Base-by-base conservation (phyloP, 1,139 yeast genomes). In the Kurtzmaniella quercitrusa region DNA sequence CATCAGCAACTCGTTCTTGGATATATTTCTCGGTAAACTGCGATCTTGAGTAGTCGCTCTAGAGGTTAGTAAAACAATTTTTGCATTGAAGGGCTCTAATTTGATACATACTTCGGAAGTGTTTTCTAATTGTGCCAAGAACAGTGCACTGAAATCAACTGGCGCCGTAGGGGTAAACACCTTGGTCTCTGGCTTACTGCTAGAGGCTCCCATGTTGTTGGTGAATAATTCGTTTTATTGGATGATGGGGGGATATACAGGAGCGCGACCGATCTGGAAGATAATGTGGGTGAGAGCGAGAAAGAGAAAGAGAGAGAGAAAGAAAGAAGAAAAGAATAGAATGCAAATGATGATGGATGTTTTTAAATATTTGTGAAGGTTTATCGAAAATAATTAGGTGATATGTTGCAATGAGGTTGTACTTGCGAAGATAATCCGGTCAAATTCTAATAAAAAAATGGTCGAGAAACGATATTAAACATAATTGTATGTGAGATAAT, bases 11-110 rank as follows among this genome's bases (percentile, higher is more conserved):
- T 56, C 84, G 74, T 43, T 85, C 85, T 61, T 89, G 91, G 46
- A 91, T 78, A 55, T 80, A 81, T 59, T 80, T 82, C 48, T 87
- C 93, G 15, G 88, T 77, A 58, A 82, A 77, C 60, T 88, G 96
- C 40, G 84, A 75, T 56, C 96, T 81, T 16, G 95, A 79, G 60
- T 80, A 86, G 60, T 89, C 91, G 7, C 94, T 80, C 72, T 72
- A 48, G 5, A 19, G 16, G 66, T 61, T 61, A 62, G 64, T 61
- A 54, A 20, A 20, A 26, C n/a, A n/a, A n/a, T n/a, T n/a, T n/a
- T n/a, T n/a, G n/a, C n/a, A n/a, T n/a, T n/a, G 30, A 26, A 9
- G 12, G 12, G 5, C 6, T 6, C n/a, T n/a, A n/a, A n/a, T n/a
- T n/a, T n/a, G 26, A 28, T 47, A 70, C 75, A 42, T 62, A 71